Evolutionary conservation across 768 basidiomycete genomes (phyloP).

Genomic region (Gelatoporia subvermispora): DNA sequence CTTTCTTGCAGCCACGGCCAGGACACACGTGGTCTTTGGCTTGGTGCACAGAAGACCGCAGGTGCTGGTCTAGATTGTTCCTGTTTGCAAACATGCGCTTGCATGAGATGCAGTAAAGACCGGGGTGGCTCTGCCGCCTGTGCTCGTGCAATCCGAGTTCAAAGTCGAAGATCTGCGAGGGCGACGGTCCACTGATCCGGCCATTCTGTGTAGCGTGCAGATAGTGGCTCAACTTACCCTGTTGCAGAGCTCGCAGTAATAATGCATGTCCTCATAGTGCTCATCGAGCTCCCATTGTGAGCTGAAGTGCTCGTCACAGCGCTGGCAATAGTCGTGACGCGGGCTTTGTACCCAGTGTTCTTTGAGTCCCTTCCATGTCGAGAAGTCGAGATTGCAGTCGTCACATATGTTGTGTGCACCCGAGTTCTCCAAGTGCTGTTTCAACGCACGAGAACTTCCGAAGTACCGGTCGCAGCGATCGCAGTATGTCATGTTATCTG

Average conservation of each 20-base stretch:
- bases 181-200: too few species aligned
- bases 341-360: constrained; percentile 52
- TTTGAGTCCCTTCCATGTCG: constrained; percentile 29
- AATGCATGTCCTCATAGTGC: constrained; percentile 39
- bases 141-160: neutral
- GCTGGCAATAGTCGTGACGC: constrained; percentile 47
- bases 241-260: constrained; percentile 38
- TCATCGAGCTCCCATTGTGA: constrained; percentile 26
- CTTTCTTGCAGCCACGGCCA: constrained; percentile 36
- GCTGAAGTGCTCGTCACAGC: constrained; percentile 42
- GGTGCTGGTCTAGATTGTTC: constrained; percentile 41
- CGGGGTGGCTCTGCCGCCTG: too few species aligned
- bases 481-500: constrained; percentile 19
- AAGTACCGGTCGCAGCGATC: constrained; percentile 24
- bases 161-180: neutral
- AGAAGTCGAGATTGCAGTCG: constrained; percentile 44
- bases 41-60: constrained; percentile 48
- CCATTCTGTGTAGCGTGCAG: too few species aligned
- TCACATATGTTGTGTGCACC: constrained; percentile 40
- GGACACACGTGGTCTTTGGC: constrained; percentile 33
- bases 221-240: constrained; percentile 5
- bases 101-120: constrained; percentile 41
- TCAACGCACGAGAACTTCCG: constrained; percentile 11
- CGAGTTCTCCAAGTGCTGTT: constrained; percentile 24
- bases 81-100: constrained; percentile 36